Percentiles rank a stretch among this genome's conserved stretches.
These are phyloP conservation scores for Pueraria montana DNA, from an alignment of 306 rosid genomes.

Conservation along the genomic window DNA sequence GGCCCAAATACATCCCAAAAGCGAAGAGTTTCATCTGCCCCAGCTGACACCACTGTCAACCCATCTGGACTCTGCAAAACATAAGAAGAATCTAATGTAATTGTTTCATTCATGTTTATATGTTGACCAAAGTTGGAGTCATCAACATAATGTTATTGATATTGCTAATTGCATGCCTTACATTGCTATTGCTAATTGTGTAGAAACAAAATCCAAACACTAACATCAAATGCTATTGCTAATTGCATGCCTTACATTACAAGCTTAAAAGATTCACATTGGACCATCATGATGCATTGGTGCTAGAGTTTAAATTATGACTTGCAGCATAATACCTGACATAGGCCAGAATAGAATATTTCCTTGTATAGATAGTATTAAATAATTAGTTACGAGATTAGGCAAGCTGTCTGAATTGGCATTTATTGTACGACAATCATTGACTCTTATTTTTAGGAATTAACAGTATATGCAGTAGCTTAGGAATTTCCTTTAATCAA, in stretches of 20 bases:
- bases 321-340: slow-evolving; percentile 64
- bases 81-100: neutral
- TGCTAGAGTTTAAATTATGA: slow-evolving; percentile 7
- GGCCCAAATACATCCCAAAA: slow-evolving; percentile 84
- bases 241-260: slow-evolving; percentile 20
- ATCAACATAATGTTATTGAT: neutral
- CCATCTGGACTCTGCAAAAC: slow-evolving; percentile 83
- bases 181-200: neutral
- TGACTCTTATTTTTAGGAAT: too few species aligned
- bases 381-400: too few species aligned
- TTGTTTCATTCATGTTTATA: too few species aligned
- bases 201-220: neutral
- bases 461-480: too few species aligned
- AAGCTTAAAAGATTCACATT: neutral
- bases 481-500: too few species aligned
- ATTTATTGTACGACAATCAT: too few species aligned
- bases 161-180: too few species aligned
- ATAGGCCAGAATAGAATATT: too few species aligned
- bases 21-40: slow-evolving; percentile 80
- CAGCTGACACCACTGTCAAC: slow-evolving; percentile 75
- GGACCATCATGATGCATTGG: neutral
- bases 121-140: too few species aligned
- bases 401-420: too few species aligned
- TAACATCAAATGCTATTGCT: slow-evolving; percentile 1
- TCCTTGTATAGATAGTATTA: too few species aligned